Evolutionary conservation across 768 basidiomycete species (phyloP), one percentile per base, ranked within the genome.

Genomic region (Heimioporus sp.): DNA sequence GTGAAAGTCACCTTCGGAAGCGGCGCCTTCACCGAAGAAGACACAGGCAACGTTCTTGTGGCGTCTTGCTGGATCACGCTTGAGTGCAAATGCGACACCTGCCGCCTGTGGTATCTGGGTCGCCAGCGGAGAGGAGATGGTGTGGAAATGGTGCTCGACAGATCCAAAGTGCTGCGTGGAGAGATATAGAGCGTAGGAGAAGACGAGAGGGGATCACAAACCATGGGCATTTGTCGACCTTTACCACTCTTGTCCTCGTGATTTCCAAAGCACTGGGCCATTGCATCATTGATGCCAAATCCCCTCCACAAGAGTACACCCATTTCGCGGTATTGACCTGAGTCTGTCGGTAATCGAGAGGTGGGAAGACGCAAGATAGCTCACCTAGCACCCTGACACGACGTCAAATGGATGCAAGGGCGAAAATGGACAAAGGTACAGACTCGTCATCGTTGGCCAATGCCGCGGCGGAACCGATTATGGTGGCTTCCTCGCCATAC

Each of bases 61-160:
- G 30, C 83, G 78, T 34, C 87, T 82, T 43, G 69, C 72, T 0
- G 86, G 86, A 40, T 88, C 85, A 5, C 93, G 85, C 60, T 86
- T 86, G 49, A 98, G 76, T 1, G 95, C 92, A 63, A 90, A 96
- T 0, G 81, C 94, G 7, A 96, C 92, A 15, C 94, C 95, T 0
- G 94, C 93, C 20, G 92, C 95, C 69, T 95, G 92, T 8, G 92
- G 93, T 59, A 97, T 91, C 70, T 98, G 94, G 1, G 95, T 98
- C 10, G 89, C 92, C 24, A 98, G 77, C 1, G 94, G 90, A 7
- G 91, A 94, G 4, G 95, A 97, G 54, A 97, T 97, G 17, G 90
- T 92, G 70, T 94, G 90, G 66, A 95, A 96, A 66, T 96, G 94
- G 52, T 88, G 81, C 51, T 82, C 72, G 1, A 80, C 78, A 6